Conservation (phyloP, 2,329 filamentous ascomycete genomes). For the Colletotrichum brevisporum region DNA sequence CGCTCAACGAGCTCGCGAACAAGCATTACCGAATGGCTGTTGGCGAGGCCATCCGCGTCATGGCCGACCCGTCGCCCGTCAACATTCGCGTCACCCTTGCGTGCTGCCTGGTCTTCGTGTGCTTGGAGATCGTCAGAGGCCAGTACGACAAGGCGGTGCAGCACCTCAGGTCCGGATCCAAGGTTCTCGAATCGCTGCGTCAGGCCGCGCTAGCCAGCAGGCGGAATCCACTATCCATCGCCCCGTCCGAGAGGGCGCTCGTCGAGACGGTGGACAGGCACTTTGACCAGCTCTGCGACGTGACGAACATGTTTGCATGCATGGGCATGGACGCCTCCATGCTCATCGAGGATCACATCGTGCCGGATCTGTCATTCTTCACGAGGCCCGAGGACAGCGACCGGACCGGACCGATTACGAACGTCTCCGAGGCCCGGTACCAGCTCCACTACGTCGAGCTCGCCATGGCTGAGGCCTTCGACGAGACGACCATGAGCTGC, state of each 20-base stretch:
- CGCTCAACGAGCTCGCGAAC: constrained; percentile 10
- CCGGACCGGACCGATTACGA: not conserved
- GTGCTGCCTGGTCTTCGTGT: constrained; percentile 33
- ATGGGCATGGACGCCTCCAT: constrained; percentile 32
- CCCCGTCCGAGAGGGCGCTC: not conserved
- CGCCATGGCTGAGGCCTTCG: constrained; percentile 12
- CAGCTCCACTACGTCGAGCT: constrained; percentile 20
- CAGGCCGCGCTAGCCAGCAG: constrained; percentile 13
- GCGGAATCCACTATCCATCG: not conserved
- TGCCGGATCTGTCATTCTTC: constrained; percentile 33
- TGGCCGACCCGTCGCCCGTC: constrained; percentile 31
- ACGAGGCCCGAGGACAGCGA: constrained; percentile 5
- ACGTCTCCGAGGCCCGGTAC: constrained; percentile 22
- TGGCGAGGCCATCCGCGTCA: constrained; percentile 28
- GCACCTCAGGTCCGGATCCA: constrained; percentile 21
- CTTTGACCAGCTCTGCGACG: constrained; percentile 31
- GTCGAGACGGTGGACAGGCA: constrained; percentile 25
- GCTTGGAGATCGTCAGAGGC: constrained; percentile 30
- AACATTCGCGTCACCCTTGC: constrained; percentile 31
- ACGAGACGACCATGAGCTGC: constrained; percentile 11
- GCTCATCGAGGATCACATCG: constrained; percentile 24
- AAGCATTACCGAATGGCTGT: constrained; percentile 31
- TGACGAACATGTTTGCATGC: constrained; percentile 26
- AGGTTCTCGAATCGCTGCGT: constrained; percentile 28
- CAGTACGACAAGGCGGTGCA: constrained; percentile 29